These are phyloP conservation scores for Huntiella moniliformis DNA, from an alignment of 2,329 filamentous ascomycete species.

Conservation along the genomic window DNA sequence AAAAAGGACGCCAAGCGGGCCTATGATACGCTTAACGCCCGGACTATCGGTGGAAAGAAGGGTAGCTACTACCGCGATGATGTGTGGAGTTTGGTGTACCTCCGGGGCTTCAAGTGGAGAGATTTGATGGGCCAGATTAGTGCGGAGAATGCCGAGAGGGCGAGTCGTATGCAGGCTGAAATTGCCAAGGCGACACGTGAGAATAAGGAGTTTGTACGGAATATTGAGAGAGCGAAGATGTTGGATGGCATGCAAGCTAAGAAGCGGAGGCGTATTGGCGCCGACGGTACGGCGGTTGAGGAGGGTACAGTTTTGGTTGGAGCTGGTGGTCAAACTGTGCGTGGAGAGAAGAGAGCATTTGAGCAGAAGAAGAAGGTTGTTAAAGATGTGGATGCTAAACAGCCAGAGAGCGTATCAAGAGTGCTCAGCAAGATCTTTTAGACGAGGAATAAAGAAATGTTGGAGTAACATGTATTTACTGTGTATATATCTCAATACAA, in stretches of 20 bases:
- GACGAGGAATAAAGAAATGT: not conserved
- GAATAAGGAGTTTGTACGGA: slow-evolving; percentile 64
- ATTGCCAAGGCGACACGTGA: slow-evolving; percentile 57
- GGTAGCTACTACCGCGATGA: slow-evolving; percentile 69
- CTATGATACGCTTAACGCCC: slow-evolving; percentile 57
- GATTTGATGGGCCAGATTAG: slow-evolving; percentile 59
- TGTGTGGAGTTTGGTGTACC: slow-evolving; percentile 67
- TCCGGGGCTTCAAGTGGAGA: slow-evolving; percentile 71
- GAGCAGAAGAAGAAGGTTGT: slow-evolving; percentile 44
- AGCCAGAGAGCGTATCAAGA: slow-evolving; percentile 36
- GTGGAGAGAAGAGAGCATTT: slow-evolving; percentile 29
- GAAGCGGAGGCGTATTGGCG: slow-evolving; percentile 25
- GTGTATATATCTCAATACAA: not conserved
- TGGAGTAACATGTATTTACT: not conserved
- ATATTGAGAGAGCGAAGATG: slow-evolving; percentile 66
- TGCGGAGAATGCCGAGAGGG: slow-evolving; percentile 62
- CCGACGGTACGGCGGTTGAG: slow-evolving; percentile 15
- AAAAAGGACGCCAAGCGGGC: slow-evolving; percentile 64
- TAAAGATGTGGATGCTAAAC: slow-evolving; percentile 25
- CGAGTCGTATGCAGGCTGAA: slow-evolving; percentile 58
- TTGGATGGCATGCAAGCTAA: slow-evolving; percentile 51
- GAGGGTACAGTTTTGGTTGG: slow-evolving; percentile 13
- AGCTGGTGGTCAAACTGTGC: slow-evolving; percentile 13
- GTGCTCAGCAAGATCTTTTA: slow-evolving; percentile 49
- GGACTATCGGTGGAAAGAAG: slow-evolving; percentile 68